Base-by-base conservation (phyloP, 441 rosid genomes). In the Lepidium campestre region DNA sequence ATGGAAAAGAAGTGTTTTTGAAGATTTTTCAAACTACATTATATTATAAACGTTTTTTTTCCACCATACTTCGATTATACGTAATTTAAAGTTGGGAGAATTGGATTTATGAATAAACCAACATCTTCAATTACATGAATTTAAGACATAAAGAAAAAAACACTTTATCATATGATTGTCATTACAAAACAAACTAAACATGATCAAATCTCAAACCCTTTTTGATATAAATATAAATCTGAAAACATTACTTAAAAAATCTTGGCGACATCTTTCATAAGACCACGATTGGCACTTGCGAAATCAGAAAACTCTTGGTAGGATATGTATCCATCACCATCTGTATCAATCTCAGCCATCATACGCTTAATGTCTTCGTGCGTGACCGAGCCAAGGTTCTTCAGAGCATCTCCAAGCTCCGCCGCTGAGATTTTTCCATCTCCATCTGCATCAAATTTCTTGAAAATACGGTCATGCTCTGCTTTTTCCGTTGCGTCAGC, bases 291-390 rank as follows among this genome's bases (percentile, higher is more conserved):
- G 2, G 85, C 88, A 15, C 36, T 10, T 12, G 98, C 98, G 39
- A 91, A 91, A 6, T 75, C 82, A 6, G 69, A 74, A 77, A 82
- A 91, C 46, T 89, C 96, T 39, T 85, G 27, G 29, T 72, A 81
- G 1, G 98, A 89, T 36, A 91, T 91, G 79, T 50, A 81, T 10
- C 98, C 96, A 50, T 89, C 98, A 4, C 93, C 93, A 25, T 91
- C 88, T 0, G 93, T 87, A 39, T 91, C 98, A 22, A 91, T 87
- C 80, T 91, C 98, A 0, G 78, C 78, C 98, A 91, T 91, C 98
- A 91, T 91, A 23, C 89, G 79, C 39, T 84, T 73, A 13, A 89
- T 55, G 58, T 91, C 98, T 0, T 82, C 95, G 0, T 29, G 31
- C 0, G 90, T 82, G 62, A 83, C 88, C 0, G 87, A 80, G 1